Evolutionary conservation across 805 yeast species (phyloP), one percentile per base, ranked within the genome.

Genomic region (Ascoidea rubescens): DNA sequence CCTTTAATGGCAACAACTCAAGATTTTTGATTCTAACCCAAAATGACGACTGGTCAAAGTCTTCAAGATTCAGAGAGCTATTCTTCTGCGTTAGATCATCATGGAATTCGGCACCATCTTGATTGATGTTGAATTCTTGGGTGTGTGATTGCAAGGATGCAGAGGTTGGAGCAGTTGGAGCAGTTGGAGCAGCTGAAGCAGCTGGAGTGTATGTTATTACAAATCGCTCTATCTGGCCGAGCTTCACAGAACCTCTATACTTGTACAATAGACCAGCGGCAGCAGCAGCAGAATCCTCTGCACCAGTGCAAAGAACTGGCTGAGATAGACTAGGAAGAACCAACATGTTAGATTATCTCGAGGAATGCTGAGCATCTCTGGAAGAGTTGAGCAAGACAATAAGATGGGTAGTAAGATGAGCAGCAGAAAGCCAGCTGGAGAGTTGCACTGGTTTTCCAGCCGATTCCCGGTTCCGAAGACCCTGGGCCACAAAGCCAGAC

Each of bases 11-110:
- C 1, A 81, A 57, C 57, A 77, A 77, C 58, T 84, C 88, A 4
- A 67, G 70, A 61, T 85, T 85, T 57, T 76, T 75, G n/a, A 85
- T 68, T 54, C 74, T 77, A 28, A 84, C 65, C 74, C 77, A 81
- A 1, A 79, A 54, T 4, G 57, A 50, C 4, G 57, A 49, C 21
- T 53, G 55, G 48, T 54, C 56, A 7, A 47, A 2, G 28, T 21
- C 28, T 21, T 21, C 28, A 21, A 21, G 28, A 21, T 21, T 21
- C 28, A 21, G 28, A 21, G 28, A 21, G 28, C 28, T 21, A 21
- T 21, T 21, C 28, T 21, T 21, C 28, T 21, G 28, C 28, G 43
- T 37, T 10, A 37, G 14, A 37, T 37, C 14, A 37, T 37, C 43
- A 2, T 10, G 1, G 63, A 53, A 54, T 30, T 16, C 44, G 17